These are phyloP conservation scores for Penstemon barbatus DNA, from an alignment of 257 asterid species.

Conservation along the genomic window DNA sequence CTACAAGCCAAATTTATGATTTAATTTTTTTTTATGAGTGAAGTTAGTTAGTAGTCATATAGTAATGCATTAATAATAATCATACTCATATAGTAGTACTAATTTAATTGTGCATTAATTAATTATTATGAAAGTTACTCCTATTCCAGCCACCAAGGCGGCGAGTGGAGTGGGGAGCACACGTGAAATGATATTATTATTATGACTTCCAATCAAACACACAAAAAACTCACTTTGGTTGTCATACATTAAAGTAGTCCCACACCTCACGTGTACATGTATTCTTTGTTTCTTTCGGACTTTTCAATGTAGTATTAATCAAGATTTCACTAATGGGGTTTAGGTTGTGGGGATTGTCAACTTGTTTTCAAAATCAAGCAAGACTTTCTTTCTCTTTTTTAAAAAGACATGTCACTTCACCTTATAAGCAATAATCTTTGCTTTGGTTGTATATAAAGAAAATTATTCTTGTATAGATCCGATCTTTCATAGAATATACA, in stretches of 20 bases:
- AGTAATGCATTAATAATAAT: no score
- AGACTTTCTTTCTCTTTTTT: neutral
- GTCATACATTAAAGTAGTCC: conserved; percentile 4
- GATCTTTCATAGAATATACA: no score
- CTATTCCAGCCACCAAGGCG: conserved; percentile 36
- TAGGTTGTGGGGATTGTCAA: conserved; percentile 27
- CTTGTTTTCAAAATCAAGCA: conserved; percentile 26
- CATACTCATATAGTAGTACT: no score
- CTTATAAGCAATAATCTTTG: no score
- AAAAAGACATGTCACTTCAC: no score
- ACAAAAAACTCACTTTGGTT: conserved; percentile 3
- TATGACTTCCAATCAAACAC: conserved; percentile 12
- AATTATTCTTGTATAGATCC: no score
- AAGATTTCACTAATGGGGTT: conserved; percentile 16
- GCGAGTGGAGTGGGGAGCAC: conserved; percentile 37
- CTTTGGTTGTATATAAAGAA: no score
- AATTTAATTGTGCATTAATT: no score
- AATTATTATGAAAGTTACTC: neutral
- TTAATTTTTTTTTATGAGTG: no score
- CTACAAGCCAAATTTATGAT: no score
- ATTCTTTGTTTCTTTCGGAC: neutral
- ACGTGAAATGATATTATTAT: conserved; percentile 24
- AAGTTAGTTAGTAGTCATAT: no score
- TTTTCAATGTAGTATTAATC: neutral
- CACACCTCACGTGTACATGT: conserved; percentile 19